Base-by-base conservation (phyloP, 2,329 filamentous ascomycete species). In the Aspergillus transmontanensis region DNA sequence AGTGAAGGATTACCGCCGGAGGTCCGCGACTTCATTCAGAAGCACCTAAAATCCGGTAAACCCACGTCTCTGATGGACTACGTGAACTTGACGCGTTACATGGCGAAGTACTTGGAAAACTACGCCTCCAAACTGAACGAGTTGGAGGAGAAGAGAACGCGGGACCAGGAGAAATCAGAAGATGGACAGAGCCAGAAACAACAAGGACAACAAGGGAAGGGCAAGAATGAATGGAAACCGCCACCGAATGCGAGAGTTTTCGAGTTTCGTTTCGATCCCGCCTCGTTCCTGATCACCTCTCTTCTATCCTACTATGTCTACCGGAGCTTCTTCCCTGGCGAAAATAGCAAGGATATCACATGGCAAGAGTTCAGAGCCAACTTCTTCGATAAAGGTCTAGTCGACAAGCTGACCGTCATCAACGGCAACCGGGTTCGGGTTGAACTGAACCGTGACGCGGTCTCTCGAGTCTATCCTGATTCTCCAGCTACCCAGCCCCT, bases 341-440 rank as follows among this genome's bases (percentile, higher is more conserved):
- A 91, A 66, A 85, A 83, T 66, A 84, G 82, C 60, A 84, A 88
- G 73, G 94, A 99, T 75, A 97, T 99, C 63, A 98, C 95, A 60
- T 99, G 93, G 92, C 94, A 99, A 80, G 95, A 99, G 80, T 92
- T 99, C 81, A 86, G 92, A 66, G 94, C 88, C 70, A 95, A 93
- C 36, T 98, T 97, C 84, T 84, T 99, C 64, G 93, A 97, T 80
- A 97, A 96, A 83, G 95, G 95, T 9, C 85, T 99, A 28, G 94
- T 99, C 23, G 92, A 97, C 81, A 97, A 94, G 82, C 85, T 99
- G 69, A 89, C 89, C 21, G 89, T 96, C 39, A 86, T 97, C 58
- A 89, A 93, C 70, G 87, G 89, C 67, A 89, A 87, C 71, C 87
- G 87, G 65, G 95, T 98, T 53, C 87, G 90, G 60, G 92, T 97